Evolutionary conservation across 352 stramenopile genomes (phyloP), one percentile per base, ranked within the genome.

Genomic region (Pythium brassicae): DNA sequence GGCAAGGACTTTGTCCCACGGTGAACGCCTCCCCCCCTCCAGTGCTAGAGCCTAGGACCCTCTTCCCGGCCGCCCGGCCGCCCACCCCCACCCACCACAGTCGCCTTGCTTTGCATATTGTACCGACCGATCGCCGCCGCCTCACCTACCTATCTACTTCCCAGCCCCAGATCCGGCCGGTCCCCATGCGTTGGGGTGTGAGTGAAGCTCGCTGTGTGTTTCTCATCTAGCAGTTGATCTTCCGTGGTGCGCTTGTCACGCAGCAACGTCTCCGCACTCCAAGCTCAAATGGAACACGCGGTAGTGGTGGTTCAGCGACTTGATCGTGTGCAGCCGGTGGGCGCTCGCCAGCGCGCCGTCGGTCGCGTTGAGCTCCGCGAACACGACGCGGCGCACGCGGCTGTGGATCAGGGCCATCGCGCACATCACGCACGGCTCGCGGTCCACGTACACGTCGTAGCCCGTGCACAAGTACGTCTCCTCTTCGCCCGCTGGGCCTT

Each of bases 381-480:
- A 97, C 14, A 95, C 66, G 10, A 96, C 85, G 29, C 86, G 78
- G 0, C 83, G 78, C 26, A 78, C 74, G 49, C 89, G 83, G 59
- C 81, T 93, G 73, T 97, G 89, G 3, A 96, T 66, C 1, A 97
- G 72, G 9, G 87, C 89, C 89, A 97, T 97, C 1, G 89, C 81
- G 53, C 87, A 96, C 86, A 96, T 95, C 17, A 69, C 69, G 44
- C 87, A 96, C 42, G 89, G 89, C 66, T 97, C 89, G 25, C 67
- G 55, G 52, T 94, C 86, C 22, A 95, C 20, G 50, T 91, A 96
- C 40, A 95, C 66, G 42, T 96, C 89, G 59, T 95, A 91, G 34
- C 85, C 86, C 6, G 87, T 97, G 60, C 87, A 96, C 53, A 97
- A 59, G 54, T 97, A 97, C 35, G 86, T 89, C 55, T 87, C 67